Percentiles rank a stretch among this genome's conserved stretches.
These are phyloP conservation scores for Fusarium coicis DNA, from an alignment of 2,329 filamentous ascomycete genomes.

Conservation along the genomic window DNA sequence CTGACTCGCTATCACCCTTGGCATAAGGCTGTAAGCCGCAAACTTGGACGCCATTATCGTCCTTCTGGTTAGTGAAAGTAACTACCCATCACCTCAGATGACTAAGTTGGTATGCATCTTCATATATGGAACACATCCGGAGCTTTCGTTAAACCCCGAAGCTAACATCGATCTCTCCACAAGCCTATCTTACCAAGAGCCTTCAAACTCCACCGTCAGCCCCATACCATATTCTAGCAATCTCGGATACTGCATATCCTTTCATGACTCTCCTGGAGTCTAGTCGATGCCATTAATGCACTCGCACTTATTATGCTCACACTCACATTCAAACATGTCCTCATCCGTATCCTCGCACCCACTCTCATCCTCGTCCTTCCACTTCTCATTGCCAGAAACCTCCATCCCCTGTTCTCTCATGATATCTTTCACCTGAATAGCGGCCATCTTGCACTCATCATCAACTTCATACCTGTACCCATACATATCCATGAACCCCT, in stretches of 20 bases:
- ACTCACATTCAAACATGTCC: not conserved
- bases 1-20: not conserved
- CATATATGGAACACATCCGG: not conserved
- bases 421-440: rapidly evolving
- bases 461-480: not conserved
- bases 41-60: rapidly evolving
- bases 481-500: not conserved
- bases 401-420: rapidly evolving
- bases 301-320: not conserved
- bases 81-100: not conserved
- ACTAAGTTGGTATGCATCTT: not conserved
- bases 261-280: too few relatives aligned
- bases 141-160: not conserved
- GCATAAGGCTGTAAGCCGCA: not conserved
- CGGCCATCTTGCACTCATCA: not conserved
- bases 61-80: not conserved
- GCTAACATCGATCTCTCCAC: not conserved
- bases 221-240: not conserved
- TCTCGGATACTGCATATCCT: not conserved
- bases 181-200: not conserved
- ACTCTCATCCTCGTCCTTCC: too few relatives aligned
- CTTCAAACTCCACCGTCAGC: not conserved
- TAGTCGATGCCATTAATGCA: too few relatives aligned
- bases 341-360: not conserved
- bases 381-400: not conserved